phyloP scores from a whole-genome alignment of 139 green algal genomes.

The Desmodesmus armatus region DNA sequence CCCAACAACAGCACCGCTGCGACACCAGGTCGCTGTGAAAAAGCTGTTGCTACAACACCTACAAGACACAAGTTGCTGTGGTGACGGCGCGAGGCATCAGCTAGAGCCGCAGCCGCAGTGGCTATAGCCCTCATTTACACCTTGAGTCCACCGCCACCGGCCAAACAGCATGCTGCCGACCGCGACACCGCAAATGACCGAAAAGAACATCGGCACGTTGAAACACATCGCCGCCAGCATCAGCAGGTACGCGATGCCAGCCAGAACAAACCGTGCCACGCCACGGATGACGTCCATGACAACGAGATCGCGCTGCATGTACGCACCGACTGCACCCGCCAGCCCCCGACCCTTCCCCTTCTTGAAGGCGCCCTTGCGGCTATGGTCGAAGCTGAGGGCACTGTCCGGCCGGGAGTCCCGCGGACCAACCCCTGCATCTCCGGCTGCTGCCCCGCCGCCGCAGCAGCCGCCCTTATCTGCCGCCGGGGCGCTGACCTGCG shows the following conservation, averaged over 20 bases:
- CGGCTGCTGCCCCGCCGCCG: not conserved
- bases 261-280: slow-evolving; percentile 9
- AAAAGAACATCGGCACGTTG: slow-evolving; percentile 66
- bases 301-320: slow-evolving; percentile 6
- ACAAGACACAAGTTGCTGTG: too few species aligned
- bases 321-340: too few species aligned
- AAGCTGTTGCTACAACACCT: too few species aligned
- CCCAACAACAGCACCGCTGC: too few species aligned
- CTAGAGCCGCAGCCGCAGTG: slow-evolving; percentile 35
- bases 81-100: too few species aligned
- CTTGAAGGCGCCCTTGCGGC: too few species aligned
- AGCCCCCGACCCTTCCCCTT: too few species aligned
- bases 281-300: slow-evolving; percentile 25
- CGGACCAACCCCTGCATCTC: too few species aligned
- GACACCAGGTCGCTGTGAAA: too few species aligned
- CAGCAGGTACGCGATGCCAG: slow-evolving; percentile 38
- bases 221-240: slow-evolving; percentile 71
- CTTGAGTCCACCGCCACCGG: slow-evolving; percentile 2
- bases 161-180: slow-evolving; percentile 61
- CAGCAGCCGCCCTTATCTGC: not conserved
- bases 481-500: too few species aligned
- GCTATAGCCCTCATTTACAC: slow-evolving; percentile 17
- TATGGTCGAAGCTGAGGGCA: too few species aligned
- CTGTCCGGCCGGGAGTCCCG: too few species aligned
- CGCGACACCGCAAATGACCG: slow-evolving; percentile 47